These are phyloP conservation scores for Boechera stricta DNA, from an alignment of 345 rosid species.

Conservation along the genomic window DNA sequence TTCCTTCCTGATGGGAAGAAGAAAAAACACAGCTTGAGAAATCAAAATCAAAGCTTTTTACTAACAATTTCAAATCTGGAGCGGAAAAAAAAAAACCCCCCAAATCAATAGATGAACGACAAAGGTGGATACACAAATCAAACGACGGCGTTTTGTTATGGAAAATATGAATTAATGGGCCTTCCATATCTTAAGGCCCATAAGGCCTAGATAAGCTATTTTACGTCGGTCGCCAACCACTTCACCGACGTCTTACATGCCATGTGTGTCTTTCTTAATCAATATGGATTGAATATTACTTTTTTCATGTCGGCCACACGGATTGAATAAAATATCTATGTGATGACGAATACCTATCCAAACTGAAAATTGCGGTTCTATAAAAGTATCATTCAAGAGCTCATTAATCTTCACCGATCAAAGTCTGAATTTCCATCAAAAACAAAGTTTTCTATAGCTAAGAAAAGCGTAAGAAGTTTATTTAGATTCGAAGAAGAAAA, in stretches of 20 bases:
- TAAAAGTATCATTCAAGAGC: conserved; percentile 6
- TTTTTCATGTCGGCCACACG: neutral
- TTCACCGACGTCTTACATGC: conserved; percentile 16
- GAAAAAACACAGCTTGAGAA: conserved; percentile 2
- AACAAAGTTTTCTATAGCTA: neutral
- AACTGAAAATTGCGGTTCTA: neutral
- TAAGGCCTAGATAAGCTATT: conserved; percentile 6
- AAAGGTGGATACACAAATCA: neutral
- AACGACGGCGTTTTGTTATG: conserved; percentile 7
- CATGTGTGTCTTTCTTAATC: conserved; percentile 18
- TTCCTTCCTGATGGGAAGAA: neutral
- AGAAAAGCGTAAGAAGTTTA: neutral
- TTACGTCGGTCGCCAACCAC: neutral
- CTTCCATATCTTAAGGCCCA: neutral
- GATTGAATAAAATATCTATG: neutral
- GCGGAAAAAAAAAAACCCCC: conserved; percentile 21
- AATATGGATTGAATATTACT: neutral
- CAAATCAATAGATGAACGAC: conserved; percentile 16
- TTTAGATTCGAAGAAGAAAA: neutral
- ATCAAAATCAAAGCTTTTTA: conserved; percentile 16
- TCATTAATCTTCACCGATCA: neutral
- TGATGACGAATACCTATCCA: conserved; percentile 5
- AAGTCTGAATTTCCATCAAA: neutral
- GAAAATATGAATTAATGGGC: neutral
- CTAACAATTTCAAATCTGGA: conserved; percentile 38